Evolutionary conservation across 2,329 filamentous ascomycete species (phyloP).

Genomic region (Colletotrichum tanaceti): DNA sequence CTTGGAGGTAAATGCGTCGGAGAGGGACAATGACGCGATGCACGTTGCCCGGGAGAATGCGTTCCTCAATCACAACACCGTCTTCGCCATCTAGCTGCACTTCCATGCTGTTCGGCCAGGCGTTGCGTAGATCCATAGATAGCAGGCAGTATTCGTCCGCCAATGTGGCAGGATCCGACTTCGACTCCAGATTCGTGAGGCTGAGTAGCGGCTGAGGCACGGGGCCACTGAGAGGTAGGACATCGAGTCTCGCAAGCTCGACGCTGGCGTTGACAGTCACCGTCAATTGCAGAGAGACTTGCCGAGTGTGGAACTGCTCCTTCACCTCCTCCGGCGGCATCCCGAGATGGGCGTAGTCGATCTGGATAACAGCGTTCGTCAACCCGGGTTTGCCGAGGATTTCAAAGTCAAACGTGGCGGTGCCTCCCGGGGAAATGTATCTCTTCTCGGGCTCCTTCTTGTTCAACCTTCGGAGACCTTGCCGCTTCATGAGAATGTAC

Average conservation of each 20-base stretch:
- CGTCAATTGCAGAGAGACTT: conserved; percentile 82
- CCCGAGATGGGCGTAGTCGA: conserved; percentile 88
- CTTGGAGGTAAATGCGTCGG: conserved; percentile 78
- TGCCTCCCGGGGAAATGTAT: conserved; percentile 74
- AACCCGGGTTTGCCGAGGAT: conserved; percentile 88
- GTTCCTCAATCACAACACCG: conserved; percentile 62
- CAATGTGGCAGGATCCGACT: conserved; percentile 52
- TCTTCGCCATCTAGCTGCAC: conserved; percentile 70
- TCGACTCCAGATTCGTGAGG: conserved; percentile 52
- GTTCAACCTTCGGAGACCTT: conserved; percentile 68
- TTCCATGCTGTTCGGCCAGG: conserved; percentile 84
- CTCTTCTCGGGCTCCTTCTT: conserved; percentile 63
- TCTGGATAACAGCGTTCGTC: conserved; percentile 80
- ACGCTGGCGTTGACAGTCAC: conserved; percentile 94
- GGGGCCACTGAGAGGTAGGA: conserved; percentile 76
- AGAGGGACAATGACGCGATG: conserved; percentile 81
- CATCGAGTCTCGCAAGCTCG: conserved; percentile 82
- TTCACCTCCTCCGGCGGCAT: conserved; percentile 73
- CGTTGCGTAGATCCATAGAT: conserved; percentile 86
- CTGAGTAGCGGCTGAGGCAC: conserved; percentile 73
- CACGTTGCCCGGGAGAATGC: conserved; percentile 74
- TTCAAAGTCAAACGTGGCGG: conserved; percentile 82
- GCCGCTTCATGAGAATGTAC: conserved; percentile 78
- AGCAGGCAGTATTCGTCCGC: conserved; percentile 76
- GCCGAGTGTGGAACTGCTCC: conserved; percentile 84